Evolutionary conservation across 805 yeast species (phyloP).

Genomic region (Suhomyces xylopsoci): DNA sequence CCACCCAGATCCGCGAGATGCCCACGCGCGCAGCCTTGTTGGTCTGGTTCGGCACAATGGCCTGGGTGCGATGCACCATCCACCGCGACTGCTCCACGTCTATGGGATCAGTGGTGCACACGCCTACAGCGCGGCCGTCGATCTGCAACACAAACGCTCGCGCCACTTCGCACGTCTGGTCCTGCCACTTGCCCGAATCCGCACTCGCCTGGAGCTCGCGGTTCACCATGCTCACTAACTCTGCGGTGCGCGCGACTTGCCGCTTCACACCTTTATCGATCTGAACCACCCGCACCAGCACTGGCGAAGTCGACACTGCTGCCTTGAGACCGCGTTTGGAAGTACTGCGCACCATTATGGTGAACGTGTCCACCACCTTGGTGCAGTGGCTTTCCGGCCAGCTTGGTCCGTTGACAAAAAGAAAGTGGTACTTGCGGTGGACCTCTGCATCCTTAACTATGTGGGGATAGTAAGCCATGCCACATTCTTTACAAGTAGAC

Average conservation of each 20-base stretch:
- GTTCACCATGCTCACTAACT: slow-evolving; percentile 52
- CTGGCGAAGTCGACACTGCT: background rate
- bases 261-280: slow-evolving; percentile 6
- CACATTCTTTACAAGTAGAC: slow-evolving; percentile 47
- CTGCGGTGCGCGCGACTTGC: slow-evolving; percentile 20
- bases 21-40: slow-evolving; percentile 36
- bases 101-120: slow-evolving; percentile 51
- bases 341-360: background rate
- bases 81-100: slow-evolving; percentile 45
- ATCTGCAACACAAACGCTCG: slow-evolving; percentile 49
- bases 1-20: slow-evolving; percentile 44
- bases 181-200: slow-evolving; percentile 33
- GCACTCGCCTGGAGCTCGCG: slow-evolving; percentile 55
- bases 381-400: slow-evolving; percentile 34
- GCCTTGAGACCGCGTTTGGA: background rate
- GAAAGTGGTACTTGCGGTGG: slow-evolving; percentile 53
- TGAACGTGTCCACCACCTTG: slow-evolving; percentile 1
- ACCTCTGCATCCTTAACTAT: slow-evolving; percentile 39
- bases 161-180: slow-evolving; percentile 10
- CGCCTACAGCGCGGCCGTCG: slow-evolving; percentile 49
- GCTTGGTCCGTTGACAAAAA: slow-evolving; percentile 46
- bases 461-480: slow-evolving; percentile 49
- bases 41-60: slow-evolving; percentile 45
- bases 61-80: slow-evolving; percentile 56
- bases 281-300: slow-evolving; percentile 13